Conservation (phyloP, 1,284 basidiomycete species). For the Sanghuangporus sanghuang region DNA sequence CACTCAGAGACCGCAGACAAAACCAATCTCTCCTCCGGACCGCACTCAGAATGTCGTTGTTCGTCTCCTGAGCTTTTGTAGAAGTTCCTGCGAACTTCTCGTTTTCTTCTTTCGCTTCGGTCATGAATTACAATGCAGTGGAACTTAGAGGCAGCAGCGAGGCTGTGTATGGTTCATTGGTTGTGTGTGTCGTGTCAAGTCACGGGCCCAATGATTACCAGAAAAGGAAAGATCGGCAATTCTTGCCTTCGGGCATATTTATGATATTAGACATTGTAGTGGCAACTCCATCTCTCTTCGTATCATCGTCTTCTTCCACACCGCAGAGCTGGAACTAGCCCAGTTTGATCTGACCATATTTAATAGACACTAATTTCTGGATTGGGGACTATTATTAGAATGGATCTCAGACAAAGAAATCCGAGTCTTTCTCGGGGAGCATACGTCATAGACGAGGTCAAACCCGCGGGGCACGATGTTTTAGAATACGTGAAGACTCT, state of each 20-base stretch:
- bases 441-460: slow-evolving; percentile 14
- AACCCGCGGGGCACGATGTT: slow-evolving; percentile 7
- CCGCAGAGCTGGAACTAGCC: background rate
- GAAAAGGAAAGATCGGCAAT: background rate
- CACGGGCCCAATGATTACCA: background rate
- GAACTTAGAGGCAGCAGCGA: background rate
- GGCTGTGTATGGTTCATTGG: background rate
- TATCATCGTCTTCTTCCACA: background rate
- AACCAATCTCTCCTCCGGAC: slow-evolving; percentile 38
- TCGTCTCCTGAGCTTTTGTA: too few species aligned
- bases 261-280: too few species aligned
- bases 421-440: background rate
- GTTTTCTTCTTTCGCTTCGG: background rate
- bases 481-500: slow-evolving; percentile 33
- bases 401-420: slow-evolving; percentile 9
- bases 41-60: background rate
- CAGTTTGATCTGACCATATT: background rate
- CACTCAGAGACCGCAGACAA: slow-evolving; percentile 41
- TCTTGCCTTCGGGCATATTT: background rate
- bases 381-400: background rate
- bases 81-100: background rate
- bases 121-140: background rate
- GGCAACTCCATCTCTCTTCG: background rate
- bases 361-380: background rate
- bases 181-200: background rate